Percentiles rank a stretch among this genome's conserved stretches.
phyloP scores from a whole-genome alignment of 2,329 filamentous ascomycete genomes.

The Cyphellophora europaea region DNA sequence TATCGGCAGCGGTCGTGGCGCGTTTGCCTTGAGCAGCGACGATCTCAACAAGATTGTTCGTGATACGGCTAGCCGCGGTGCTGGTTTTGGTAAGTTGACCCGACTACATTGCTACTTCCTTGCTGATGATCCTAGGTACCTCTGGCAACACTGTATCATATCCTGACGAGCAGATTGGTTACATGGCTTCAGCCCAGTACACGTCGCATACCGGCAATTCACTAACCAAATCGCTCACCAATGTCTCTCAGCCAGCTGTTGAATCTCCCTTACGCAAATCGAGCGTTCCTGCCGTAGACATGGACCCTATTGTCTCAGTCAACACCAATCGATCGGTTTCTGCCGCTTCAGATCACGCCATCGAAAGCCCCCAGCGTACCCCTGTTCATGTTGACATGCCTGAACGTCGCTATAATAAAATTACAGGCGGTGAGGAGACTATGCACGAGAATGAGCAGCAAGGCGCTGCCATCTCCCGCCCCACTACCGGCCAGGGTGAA shows the following conservation, averaged over 20 bases:
- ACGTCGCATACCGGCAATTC: slow-evolving; percentile 53
- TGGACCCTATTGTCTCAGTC: slow-evolving; percentile 16
- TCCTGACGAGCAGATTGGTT: slow-evolving; percentile 84
- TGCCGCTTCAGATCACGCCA: slow-evolving; percentile 18
- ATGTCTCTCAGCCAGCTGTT: slow-evolving; percentile 34
- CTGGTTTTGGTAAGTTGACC: slow-evolving; percentile 45
- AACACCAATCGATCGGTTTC: slow-evolving; percentile 16
- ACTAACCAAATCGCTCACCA: slow-evolving; percentile 30
- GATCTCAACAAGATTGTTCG: slow-evolving; percentile 85
- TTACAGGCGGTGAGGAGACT: slow-evolving; percentile 34
- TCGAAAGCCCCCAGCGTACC: slow-evolving; percentile 43
- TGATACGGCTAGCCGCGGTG: slow-evolving; percentile 47
- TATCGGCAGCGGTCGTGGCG: slow-evolving; percentile 51
- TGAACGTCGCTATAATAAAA: slow-evolving; percentile 23
- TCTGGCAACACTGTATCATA: slow-evolving; percentile 57
- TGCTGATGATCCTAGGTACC: slow-evolving; percentile 53
- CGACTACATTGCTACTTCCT: too few relatives aligned
- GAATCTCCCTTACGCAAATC: slow-evolving; percentile 45
- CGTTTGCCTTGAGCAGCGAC: slow-evolving; percentile 80
- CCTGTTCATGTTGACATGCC: slow-evolving; percentile 73
- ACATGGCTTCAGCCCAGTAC: slow-evolving; percentile 78
- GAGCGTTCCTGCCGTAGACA: slow-evolving; percentile 34
- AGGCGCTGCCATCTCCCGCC: slow-evolving; percentile 35
- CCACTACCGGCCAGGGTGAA: slow-evolving; percentile 25
- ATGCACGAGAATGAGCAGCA: slow-evolving; percentile 37